Evolutionary conservation across 768 basidiomycete species (phyloP).

Genomic region (Kwoniella sp.): DNA sequence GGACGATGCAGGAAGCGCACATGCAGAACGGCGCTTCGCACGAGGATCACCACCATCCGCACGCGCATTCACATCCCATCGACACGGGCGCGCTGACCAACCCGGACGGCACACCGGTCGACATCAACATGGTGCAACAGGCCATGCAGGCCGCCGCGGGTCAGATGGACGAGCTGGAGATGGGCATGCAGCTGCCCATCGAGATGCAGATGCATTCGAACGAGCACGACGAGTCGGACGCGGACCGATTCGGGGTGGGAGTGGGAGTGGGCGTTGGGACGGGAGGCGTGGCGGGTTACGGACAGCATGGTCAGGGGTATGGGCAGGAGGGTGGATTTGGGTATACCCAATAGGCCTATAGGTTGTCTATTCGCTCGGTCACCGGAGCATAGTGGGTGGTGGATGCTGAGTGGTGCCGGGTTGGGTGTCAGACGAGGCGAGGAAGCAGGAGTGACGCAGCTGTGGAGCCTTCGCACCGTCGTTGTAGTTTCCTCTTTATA

Average conservation of each 20-base stretch:
- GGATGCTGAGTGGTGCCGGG: too few relatives aligned
- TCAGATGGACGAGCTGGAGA: slow-evolving; percentile 43
- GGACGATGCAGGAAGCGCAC: too few relatives aligned
- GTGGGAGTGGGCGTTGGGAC: neutral
- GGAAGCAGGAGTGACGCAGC: too few relatives aligned
- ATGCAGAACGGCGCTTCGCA: neutral
- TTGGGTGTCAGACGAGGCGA: too few relatives aligned
- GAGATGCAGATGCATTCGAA: slow-evolving; percentile 45
- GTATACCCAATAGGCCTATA: too few relatives aligned
- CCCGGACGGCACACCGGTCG: slow-evolving; percentile 13
- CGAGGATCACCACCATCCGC: neutral
- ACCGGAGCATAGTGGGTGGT: too few relatives aligned
- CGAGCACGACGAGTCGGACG: slow-evolving; percentile 19
- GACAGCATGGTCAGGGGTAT: slow-evolving; percentile 1
- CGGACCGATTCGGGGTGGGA: neutral
- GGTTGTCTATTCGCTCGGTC: too few relatives aligned
- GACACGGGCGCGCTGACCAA: neutral
- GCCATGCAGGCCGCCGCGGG: slow-evolving; percentile 35
- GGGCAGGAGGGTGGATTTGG: neutral
- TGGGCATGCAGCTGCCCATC: slow-evolving; percentile 42
- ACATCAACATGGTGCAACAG: slow-evolving; percentile 42
- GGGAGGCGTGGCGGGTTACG: neutral
- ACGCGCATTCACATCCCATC: neutral
- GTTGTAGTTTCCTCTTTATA: too few relatives aligned
- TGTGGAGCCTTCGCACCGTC: too few relatives aligned